A percentile compares a stretch with the other conserved stretches of the same genome.
Evolutionary conservation across 2,329 filamentous ascomycete species (phyloP).

Genomic region (Fusarium sp.): DNA sequence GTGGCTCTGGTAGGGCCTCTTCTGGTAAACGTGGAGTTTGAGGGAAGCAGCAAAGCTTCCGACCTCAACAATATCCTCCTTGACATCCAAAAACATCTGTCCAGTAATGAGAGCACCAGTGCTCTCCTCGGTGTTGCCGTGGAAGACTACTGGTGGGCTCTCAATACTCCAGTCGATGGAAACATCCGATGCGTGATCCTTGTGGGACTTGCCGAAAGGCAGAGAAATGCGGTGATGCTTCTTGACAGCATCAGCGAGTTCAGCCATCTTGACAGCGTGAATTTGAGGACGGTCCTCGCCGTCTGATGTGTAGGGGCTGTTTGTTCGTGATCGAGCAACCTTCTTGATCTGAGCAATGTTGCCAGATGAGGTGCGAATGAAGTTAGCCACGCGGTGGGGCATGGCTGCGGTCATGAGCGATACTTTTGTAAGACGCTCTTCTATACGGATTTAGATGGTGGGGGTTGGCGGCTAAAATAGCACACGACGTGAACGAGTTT

Average conservation of each 20-base stretch:
- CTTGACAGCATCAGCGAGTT: constrained; percentile 53
- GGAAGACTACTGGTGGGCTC: constrained; percentile 87
- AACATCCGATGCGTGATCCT: constrained; percentile 57
- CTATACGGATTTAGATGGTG: constrained; percentile 21
- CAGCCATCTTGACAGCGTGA: constrained; percentile 53
- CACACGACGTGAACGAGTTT: constrained; percentile 18
- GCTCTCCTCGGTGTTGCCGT: constrained; percentile 78
- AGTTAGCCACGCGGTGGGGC: constrained; percentile 68
- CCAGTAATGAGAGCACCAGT: constrained; percentile 88
- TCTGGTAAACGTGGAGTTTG: constrained; percentile 76
- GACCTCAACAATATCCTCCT: constrained; percentile 73
- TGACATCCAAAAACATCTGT: constrained; percentile 78
- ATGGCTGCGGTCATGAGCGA: constrained; percentile 52
- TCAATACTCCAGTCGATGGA: constrained; percentile 73
- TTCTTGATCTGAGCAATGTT: constrained; percentile 64
- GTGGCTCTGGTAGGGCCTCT: constrained; percentile 82
- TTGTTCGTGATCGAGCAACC: constrained; percentile 47
- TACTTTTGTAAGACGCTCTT: constrained; percentile 30
- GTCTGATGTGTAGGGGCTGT: constrained; percentile 52
- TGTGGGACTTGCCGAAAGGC: constrained; percentile 56
- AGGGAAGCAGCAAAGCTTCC: constrained; percentile 79
- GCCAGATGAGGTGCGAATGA: constrained; percentile 67
- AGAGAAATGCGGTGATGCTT: constrained; percentile 57
- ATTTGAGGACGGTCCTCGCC: constrained; percentile 48
- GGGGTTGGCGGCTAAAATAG: constrained; percentile 37